Conservation (phyloP, 768 basidiomycete genomes). For the Lentinula sp. region DNA sequence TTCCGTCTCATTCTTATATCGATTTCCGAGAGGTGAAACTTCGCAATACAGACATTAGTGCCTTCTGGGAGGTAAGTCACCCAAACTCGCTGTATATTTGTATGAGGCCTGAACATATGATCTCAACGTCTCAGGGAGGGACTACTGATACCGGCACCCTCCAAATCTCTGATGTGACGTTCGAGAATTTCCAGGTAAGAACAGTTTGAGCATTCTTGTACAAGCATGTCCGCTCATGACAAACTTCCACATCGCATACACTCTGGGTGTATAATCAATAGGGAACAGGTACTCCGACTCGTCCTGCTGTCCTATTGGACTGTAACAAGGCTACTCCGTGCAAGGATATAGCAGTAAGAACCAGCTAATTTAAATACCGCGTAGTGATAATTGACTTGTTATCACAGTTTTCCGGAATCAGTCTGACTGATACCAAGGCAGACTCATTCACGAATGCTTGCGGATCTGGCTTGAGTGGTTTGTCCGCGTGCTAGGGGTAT, state of each 20-base stretch:
- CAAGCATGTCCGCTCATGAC: background rate
- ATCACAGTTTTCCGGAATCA: slow-evolving; percentile 10
- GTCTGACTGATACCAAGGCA: slow-evolving; percentile 9
- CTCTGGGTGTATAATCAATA: background rate
- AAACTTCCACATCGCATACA: background rate
- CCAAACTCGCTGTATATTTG: background rate
- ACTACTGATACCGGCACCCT: slow-evolving; percentile 11
- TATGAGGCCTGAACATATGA: background rate
- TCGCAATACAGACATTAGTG: slow-evolving; percentile 8
- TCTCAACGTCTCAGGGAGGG: background rate
- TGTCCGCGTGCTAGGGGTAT: background rate
- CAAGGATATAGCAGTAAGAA: slow-evolving; percentile 11
- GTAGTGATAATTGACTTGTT: background rate
- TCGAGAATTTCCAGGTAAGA: slow-evolving; percentile 10
- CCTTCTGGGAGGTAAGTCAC: slow-evolving; percentile 8
- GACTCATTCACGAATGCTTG: slow-evolving; percentile 15
- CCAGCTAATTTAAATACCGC: too few relatives aligned
- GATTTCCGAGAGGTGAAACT: background rate
- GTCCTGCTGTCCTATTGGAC: slow-evolving; percentile 15
- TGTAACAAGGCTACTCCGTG: slow-evolving; percentile 17
- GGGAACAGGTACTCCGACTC: slow-evolving; percentile 17
- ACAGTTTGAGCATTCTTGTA: background rate
- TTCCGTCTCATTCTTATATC: background rate
- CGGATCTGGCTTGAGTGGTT: slow-evolving; percentile 12
- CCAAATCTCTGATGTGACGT: slow-evolving; percentile 10